Evolutionary conservation across 257 asterid species (phyloP), one percentile per base, ranked within the genome.

Genomic region (Haberlea rhodopensis): DNA sequence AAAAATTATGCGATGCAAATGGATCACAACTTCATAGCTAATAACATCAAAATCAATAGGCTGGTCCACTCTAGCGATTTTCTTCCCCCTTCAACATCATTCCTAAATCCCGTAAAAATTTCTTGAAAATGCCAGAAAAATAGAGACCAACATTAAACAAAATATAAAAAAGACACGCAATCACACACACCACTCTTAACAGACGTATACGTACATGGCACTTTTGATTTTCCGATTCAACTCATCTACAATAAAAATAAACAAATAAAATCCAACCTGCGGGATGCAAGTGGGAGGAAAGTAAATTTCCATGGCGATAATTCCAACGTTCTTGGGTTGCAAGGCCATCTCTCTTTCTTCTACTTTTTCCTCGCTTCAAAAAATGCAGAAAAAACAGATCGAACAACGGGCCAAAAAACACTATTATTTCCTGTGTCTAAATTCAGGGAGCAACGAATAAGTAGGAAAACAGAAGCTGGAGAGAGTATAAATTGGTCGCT

Each of bases 201-300:
- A 43, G n/a, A n/a, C n/a, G n/a, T n/a, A n/a, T n/a, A n/a, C n/a
- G n/a, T n/a, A n/a, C n/a, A 63, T 52, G 23, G 60, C 29, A 27
- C 24, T 40, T n/a, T 13, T 9, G 60, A 59, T 5, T 27, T n/a
- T 52, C 18, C 32, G 53, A 71, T 67, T 70, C 60, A 53, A 55
- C 60, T 13, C 22, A 15, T n/a, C 28, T 5, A 6, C 10, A 45
- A 28, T 7, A 34, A 19, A n/a, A n/a, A n/a, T n/a, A 37, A 11
- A 37, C 3, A 37, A 43, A 29, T 0, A 52, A 53, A 34, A 37
- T 31, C 15, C 9, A 67, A 91, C 98, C 96, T 91, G 97, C 74
- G 82, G 88, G 85, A 94, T 85, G 81, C 95, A 94, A 76, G 92
- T 80, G 13, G 95, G 97, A 63, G 97, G 99, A 71, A 90, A 84